Conservation (phyloP, 352 stramenopile genomes). For the Aphanomyces stellatus region DNA sequence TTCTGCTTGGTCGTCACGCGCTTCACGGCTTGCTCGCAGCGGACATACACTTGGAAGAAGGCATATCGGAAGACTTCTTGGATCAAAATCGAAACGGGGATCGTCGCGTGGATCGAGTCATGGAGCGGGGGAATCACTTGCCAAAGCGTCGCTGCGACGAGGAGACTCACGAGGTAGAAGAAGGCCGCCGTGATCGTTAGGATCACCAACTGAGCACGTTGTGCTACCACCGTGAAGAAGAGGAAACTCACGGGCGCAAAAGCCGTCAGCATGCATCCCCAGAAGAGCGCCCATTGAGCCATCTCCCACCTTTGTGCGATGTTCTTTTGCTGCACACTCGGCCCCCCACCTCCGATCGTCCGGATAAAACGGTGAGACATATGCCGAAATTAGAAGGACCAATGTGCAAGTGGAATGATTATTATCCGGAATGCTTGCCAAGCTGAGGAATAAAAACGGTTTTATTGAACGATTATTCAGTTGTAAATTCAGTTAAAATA, state of each 20-base stretch:
- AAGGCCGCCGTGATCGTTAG: constrained; percentile 70
- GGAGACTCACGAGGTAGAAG: constrained; percentile 71
- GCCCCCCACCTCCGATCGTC: background rate
- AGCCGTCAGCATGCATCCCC: constrained; percentile 69
- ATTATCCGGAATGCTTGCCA: too few species aligned
- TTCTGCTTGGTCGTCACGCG: constrained; percentile 66
- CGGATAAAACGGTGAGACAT: background rate
- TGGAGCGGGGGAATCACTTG: constrained; percentile 66
- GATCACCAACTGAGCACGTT: constrained; percentile 79
- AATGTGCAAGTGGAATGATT: too few species aligned
- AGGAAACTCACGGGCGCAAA: constrained; percentile 64
- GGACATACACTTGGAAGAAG: constrained; percentile 74
- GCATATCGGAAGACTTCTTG: constrained; percentile 57
- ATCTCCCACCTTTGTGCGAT: too few species aligned
- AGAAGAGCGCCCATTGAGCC: constrained; percentile 69
- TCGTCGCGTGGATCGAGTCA: constrained; percentile 61
- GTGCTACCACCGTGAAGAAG: constrained; percentile 72
- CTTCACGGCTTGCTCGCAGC: constrained; percentile 59
- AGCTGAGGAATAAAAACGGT: too few species aligned
- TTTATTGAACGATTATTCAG: too few species aligned
- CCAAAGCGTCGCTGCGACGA: constrained; percentile 68
- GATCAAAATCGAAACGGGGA: constrained; percentile 54
- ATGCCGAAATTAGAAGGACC: too few species aligned
- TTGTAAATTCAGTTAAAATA: too few species aligned
- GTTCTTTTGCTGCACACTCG: too few species aligned